Evolutionary conservation across 352 stramenopile species (phyloP).

Genomic region (Phytopythium cucurbitacearum): DNA sequence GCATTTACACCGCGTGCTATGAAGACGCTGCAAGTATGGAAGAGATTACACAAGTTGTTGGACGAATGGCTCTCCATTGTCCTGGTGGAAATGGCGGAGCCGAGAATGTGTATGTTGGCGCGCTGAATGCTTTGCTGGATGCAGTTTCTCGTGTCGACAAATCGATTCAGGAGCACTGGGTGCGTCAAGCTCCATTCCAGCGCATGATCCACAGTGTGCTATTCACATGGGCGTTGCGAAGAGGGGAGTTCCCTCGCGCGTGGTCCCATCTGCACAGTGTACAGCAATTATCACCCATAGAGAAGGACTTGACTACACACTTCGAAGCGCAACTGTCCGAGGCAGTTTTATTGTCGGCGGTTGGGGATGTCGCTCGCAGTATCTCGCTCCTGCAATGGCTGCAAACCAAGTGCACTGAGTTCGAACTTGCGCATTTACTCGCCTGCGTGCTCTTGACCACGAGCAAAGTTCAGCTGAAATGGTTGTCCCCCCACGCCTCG

Average conservation of each 20-base stretch:
- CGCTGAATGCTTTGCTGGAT: constrained; percentile 31
- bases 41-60: constrained; percentile 52
- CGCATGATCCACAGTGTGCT: constrained; percentile 46
- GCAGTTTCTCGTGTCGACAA: constrained; percentile 6
- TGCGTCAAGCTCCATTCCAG: constrained; percentile 36
- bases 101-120: constrained; percentile 21
- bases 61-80: constrained; percentile 29
- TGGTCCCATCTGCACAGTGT: constrained; percentile 41
- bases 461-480: constrained; percentile 29
- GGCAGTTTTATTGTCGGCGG: constrained; percentile 22
- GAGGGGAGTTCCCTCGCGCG: constrained; percentile 33
- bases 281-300: constrained; percentile 33
- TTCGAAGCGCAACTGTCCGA: constrained; percentile 37
- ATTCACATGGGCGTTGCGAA: constrained; percentile 43
- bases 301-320: constrained; percentile 40
- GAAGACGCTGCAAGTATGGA: constrained; percentile 37
- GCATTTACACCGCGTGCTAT: constrained; percentile 49
- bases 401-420: constrained; percentile 32
- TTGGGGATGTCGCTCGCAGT: constrained; percentile 29
- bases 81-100: constrained; percentile 7
- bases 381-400: constrained; percentile 36
- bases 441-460: constrained; percentile 46
- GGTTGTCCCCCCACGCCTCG: constrained; percentile 33
- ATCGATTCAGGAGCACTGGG: constrained; percentile 11
- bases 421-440: constrained; percentile 38